phyloP scores from a whole-genome alignment of 2,329 filamentous ascomycete species.

The Didymella arachidicola region DNA sequence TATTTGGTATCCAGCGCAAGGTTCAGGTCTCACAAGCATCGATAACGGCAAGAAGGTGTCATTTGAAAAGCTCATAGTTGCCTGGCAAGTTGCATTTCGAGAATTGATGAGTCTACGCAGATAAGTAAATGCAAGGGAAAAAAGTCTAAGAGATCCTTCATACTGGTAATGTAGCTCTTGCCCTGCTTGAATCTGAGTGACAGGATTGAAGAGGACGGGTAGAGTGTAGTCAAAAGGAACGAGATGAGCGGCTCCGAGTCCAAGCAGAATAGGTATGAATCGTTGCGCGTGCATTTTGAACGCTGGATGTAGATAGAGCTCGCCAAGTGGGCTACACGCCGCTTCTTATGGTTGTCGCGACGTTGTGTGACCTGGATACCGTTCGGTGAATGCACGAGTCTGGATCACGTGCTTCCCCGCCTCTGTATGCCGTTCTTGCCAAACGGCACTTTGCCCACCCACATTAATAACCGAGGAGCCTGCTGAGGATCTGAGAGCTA shows the following conservation, averaged over 20 bases:
- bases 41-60: constrained; percentile 1
- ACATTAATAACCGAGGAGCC: not conserved
- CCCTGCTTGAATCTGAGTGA: not conserved
- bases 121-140: not conserved
- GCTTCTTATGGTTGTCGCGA: too few species aligned
- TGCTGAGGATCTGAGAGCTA: not conserved
- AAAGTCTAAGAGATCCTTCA: not conserved
- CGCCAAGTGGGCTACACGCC: too few species aligned
- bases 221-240: constrained; percentile 8
- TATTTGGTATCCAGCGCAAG: not conserved
- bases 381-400: too few species aligned
- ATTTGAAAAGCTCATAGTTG: constrained; percentile 5
- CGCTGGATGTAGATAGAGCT: too few species aligned
- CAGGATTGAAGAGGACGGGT: not conserved
- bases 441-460: not conserved
- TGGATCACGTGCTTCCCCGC: too few species aligned
- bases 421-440: not conserved
- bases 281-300: not conserved
- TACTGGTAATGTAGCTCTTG: constrained; percentile 7
- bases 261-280: not conserved
- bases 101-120: not conserved
- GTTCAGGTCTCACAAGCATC: not conserved
- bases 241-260: constrained; percentile 1
- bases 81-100: constrained; percentile 2
- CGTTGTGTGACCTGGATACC: too few species aligned